Conservation (phyloP, 306 rosid species). For the Ammopiptanthus mongolicus region DNA sequence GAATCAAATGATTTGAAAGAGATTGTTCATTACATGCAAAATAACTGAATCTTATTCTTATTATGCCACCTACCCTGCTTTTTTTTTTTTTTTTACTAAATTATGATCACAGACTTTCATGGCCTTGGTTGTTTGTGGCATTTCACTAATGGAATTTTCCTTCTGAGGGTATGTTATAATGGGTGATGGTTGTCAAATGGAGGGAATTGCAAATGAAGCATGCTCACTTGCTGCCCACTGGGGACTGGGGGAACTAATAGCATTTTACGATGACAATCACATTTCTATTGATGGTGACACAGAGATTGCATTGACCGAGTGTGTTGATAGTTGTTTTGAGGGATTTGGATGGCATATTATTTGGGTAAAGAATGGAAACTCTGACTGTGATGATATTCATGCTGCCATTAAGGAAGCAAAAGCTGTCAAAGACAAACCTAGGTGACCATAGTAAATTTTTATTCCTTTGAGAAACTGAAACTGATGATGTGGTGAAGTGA, state of each 20-base stretch:
- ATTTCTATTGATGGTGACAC: slow-evolving; percentile 98
- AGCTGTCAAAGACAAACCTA: slow-evolving; percentile 84
- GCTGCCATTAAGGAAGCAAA: slow-evolving; percentile 97
- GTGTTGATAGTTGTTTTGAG: slow-evolving; percentile 79
- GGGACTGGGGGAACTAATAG: slow-evolving; percentile 96
- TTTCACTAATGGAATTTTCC: slow-evolving; percentile 8
- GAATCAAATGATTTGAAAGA: too few relatives aligned
- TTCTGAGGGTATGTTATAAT: slow-evolving; percentile 59
- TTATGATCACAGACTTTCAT: background rate
- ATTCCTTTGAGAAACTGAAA: too few relatives aligned
- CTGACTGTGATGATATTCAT: slow-evolving; percentile 86
- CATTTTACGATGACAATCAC: slow-evolving; percentile 96
- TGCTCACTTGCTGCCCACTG: slow-evolving; percentile 96
- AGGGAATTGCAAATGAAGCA: slow-evolving; percentile 90
- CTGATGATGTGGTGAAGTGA: too few relatives aligned
- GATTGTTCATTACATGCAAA: slow-evolving; percentile 91
- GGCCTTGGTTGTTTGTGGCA: background rate
- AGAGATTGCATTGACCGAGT: slow-evolving; percentile 89
- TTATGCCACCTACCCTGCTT: too few relatives aligned
- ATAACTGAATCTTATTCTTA: slow-evolving; percentile 8
- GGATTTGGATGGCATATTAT: slow-evolving; percentile 97
- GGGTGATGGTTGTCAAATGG: slow-evolving; percentile 99
- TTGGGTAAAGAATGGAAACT: slow-evolving; percentile 98
- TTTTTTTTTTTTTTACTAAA: background rate
- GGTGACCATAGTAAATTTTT: too few relatives aligned